Base-by-base conservation (phyloP, 306 rosid species). In the Quercus engelmannii region DNA sequence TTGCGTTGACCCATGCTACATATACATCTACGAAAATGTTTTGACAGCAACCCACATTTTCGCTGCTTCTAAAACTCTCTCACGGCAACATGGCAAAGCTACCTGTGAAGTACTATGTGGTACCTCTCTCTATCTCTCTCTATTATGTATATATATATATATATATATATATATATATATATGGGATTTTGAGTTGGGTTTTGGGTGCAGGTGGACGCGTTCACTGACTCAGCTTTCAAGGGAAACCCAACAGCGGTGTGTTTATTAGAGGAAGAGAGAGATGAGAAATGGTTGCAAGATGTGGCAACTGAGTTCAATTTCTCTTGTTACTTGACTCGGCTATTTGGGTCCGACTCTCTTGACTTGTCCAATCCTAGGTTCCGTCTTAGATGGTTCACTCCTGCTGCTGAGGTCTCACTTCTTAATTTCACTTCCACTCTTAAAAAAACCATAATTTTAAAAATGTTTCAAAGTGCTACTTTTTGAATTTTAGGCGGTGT, bases 211-310 rank as follows among this genome's bases (percentile, higher is more conserved):
- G 90, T 92, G 15, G 93, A 93, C 61, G 96, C 89, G 4, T 93
- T 91, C 85, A 76, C 92, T 10, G 96, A 85, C 31, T 79, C 88
- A 4, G 78, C 96, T 2, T 93, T 93, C 85, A 87, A 87, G 73
- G 97, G 97, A 11, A 91, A 93, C 76, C 92, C 96, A 3, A 92
- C 96, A 0, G 96, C 89, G 5, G 90, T 93, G 74, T 92, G 96
- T 73, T 41, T 91, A 3, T 81, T 91, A 4, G 94, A 88, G 76
- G 88, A 93, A 65, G 88, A 88, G 72, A 84, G 82, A 54, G 94
- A 89, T 8, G 82, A 87, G 0, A 12, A 81, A 0, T 91, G 97
- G 97, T 46, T 91, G 80, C 92, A 86, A 79, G 77, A 83, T 1
- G 83, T 91, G 23, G 94, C 96, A 0, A 18, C 83, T 1, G 93